Evolutionary conservation across 2,329 filamentous ascomycete genomes (phyloP).

Genomic region (Arthroderma sp.): DNA sequence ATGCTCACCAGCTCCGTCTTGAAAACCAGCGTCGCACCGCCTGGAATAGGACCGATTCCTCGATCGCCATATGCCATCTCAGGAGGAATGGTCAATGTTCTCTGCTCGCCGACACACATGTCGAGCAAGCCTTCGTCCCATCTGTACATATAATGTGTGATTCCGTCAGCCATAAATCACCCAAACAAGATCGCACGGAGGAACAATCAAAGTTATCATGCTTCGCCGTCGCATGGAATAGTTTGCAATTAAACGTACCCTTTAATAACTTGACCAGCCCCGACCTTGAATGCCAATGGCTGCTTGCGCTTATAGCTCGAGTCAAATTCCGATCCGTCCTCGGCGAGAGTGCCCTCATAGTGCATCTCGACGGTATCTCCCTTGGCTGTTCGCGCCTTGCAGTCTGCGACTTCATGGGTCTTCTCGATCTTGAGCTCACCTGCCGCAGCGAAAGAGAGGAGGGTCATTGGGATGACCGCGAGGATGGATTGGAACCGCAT

Average conservation of each 20-base stretch:
- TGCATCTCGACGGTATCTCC: slow-evolving; percentile 78
- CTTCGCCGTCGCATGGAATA: not conserved
- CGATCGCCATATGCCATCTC: slow-evolving; percentile 68
- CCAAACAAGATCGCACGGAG: too few species aligned
- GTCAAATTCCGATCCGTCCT: slow-evolving; percentile 69
- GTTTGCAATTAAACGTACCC: slow-evolving; percentile 44
- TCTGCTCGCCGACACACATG: slow-evolving; percentile 94
- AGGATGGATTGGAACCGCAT: slow-evolving; percentile 19
- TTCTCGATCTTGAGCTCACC: slow-evolving; percentile 67
- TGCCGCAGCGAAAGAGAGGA: slow-evolving; percentile 39
- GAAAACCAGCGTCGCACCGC: slow-evolving; percentile 71
- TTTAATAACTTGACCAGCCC: slow-evolving; percentile 72
- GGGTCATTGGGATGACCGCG: slow-evolving; percentile 24
- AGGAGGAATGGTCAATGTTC: slow-evolving; percentile 80
- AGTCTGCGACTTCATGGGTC: slow-evolving; percentile 54
- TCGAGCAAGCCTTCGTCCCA: slow-evolving; percentile 84
- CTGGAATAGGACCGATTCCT: slow-evolving; percentile 69
- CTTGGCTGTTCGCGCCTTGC: slow-evolving; percentile 60
- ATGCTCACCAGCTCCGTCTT: slow-evolving; percentile 85
- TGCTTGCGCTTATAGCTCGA: slow-evolving; percentile 61
- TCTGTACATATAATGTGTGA: slow-evolving; percentile 29
- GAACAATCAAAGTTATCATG: too few species aligned
- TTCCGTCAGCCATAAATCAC: not conserved
- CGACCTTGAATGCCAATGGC: slow-evolving; percentile 70
- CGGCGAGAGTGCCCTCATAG: slow-evolving; percentile 69